These are phyloP conservation scores for Ettlia oleoabundans DNA, from an alignment of 139 green algal genomes.

Conservation along the genomic window DNA sequence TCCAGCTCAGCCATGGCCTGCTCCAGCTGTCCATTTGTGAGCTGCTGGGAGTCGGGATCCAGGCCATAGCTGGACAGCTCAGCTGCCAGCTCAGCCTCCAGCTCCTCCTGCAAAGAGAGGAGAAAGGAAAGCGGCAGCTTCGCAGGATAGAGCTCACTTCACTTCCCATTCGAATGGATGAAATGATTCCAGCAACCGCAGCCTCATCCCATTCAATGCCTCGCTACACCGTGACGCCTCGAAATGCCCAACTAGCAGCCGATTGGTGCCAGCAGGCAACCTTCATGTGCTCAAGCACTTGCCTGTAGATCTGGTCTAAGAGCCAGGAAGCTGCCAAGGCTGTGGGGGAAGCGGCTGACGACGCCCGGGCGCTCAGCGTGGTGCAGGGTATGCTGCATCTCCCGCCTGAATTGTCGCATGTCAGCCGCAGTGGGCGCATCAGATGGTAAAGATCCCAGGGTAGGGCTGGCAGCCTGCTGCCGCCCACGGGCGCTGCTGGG, in stretches of 20 bases:
- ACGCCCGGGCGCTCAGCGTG: conserved; percentile 33
- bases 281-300: neutral
- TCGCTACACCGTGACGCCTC: too few relatives aligned
- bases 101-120: conserved; percentile 17
- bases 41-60: neutral
- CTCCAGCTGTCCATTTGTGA: conserved; percentile 13
- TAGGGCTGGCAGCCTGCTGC: neutral
- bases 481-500: neutral
- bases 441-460: neutral
- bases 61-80: conserved; percentile 31
- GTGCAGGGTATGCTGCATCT: conserved; percentile 16
- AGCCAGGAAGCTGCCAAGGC: conserved; percentile 16
- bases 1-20: conserved; percentile 25
- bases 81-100: conserved; percentile 32
- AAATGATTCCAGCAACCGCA: neutral
- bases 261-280: too few relatives aligned
- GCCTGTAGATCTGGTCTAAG: conserved; percentile 17
- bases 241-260: too few relatives aligned
- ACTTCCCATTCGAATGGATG: neutral
- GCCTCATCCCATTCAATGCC: too few relatives aligned
- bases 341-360: conserved; percentile 34
- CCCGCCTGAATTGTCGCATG: conserved; percentile 19
- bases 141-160: too few relatives aligned
- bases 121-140: neutral
- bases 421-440: too few relatives aligned